Evolutionary conservation across 208 protist genomes (phyloP).

Genomic region (Tritrichomonas musculus): DNA sequence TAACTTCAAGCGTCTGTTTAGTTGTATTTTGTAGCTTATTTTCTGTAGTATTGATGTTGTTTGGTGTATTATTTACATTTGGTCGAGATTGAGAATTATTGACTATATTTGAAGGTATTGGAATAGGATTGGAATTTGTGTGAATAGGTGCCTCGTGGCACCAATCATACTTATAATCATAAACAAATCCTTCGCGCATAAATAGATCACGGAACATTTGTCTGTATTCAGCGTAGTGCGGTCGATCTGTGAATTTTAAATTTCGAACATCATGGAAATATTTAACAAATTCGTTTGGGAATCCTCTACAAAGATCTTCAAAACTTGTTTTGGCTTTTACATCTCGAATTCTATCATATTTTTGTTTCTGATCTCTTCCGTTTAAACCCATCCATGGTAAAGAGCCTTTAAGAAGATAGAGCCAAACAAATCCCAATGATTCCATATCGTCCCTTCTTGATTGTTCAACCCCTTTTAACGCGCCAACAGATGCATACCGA

Average conservation of each 20-base stretch:
- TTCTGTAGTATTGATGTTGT: no score
- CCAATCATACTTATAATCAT: background rate
- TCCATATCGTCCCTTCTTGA: constrained; percentile 60
- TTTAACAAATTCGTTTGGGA: constrained; percentile 72
- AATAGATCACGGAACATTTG: constrained; percentile 1
- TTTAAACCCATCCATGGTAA: constrained; percentile 56
- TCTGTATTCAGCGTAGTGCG: background rate
- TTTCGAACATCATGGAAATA: background rate
- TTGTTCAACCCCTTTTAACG: constrained; percentile 93
- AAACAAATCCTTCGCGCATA: background rate
- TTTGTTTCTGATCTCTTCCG: constrained; percentile 87
- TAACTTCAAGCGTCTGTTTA: no score
- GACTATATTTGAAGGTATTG: constrained; percentile 90
- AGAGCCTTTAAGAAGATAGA: constrained; percentile 93
- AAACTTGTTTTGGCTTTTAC: constrained; percentile 83
- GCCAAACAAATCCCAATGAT: constrained; percentile 91
- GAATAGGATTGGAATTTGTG: no score
- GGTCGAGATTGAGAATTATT: no score
- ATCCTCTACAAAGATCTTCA: constrained; percentile 78
- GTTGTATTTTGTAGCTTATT: no score
- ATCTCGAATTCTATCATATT: constrained; percentile 93
- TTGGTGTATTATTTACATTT: no score
- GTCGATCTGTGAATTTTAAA: background rate
- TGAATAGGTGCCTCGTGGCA: no score
- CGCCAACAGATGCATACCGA: constrained; percentile 97